Percentiles rank a stretch among this genome's conserved stretches.
Evolutionary conservation across 2,329 filamentous ascomycete genomes (phyloP).

Genomic region (Fusarium decemcellulare): DNA sequence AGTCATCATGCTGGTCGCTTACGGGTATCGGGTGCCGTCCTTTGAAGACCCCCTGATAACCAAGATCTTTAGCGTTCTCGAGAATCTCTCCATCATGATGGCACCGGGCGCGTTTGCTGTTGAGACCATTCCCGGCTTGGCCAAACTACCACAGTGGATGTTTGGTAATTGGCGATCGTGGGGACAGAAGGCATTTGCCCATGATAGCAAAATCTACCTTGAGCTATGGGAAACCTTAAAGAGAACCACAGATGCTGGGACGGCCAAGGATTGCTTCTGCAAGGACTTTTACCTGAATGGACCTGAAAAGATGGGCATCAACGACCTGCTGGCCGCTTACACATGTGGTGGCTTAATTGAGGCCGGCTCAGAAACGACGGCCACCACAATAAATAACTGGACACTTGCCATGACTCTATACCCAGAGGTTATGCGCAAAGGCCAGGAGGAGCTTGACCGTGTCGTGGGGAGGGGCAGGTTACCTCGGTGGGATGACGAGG

Average conservation of each 20-base stretch:
- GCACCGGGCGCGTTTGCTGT: conserved; percentile 29
- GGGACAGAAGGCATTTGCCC: conserved; percentile 25
- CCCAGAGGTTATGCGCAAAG: conserved; percentile 49
- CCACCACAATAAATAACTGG: conserved; percentile 54
- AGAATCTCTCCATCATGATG: conserved; percentile 22
- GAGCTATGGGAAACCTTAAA: conserved; percentile 31
- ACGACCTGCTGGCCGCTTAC: conserved; percentile 34
- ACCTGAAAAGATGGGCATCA: conserved; percentile 33
- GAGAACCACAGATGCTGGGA: conserved; percentile 19
- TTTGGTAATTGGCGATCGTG: conserved; percentile 24
- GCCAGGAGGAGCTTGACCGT: conserved; percentile 53
- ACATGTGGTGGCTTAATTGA: conserved; percentile 37
- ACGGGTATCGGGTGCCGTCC: conserved; percentile 32
- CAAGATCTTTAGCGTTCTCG: conserved; percentile 35
- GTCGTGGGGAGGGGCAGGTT: conserved; percentile 54
- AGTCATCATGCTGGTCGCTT: conserved; percentile 39
- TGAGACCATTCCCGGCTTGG: conserved; percentile 19
- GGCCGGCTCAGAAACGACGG: conserved; percentile 41
- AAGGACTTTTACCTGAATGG: conserved; percentile 33
- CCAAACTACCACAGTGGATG: conserved; percentile 14
- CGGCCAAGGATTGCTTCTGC: conserved; percentile 33
- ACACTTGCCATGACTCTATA: conserved; percentile 61
- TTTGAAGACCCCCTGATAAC: conserved; percentile 37
- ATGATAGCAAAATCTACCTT: conserved; percentile 38
- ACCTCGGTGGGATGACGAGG: conserved; percentile 55